Base-by-base conservation (phyloP, 345 rosid genomes). In the Limnanthes douglasii region DNA sequence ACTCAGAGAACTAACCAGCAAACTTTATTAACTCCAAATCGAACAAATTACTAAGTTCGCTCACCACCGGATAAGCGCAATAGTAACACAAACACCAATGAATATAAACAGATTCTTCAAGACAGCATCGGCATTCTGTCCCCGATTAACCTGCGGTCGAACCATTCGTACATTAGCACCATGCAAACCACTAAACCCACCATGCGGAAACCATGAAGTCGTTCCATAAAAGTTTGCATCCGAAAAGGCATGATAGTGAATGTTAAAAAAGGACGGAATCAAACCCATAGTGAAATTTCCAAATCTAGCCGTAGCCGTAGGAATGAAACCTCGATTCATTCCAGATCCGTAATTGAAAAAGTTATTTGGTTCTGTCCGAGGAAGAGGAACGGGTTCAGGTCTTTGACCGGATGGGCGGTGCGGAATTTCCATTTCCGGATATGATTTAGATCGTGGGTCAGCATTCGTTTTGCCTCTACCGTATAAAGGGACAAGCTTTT, bases 401-500 rank as follows among this genome's bases (percentile, higher is more conserved):
- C 96, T 70, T 37, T 71, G 94, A 22, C 96, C 96, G 0, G 83
- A 7, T 0, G 94, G 96, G 10, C 90, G 57, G 22, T 50, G 41
- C 0, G 94, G 99, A 20, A 85, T 71, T 16, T 73, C 65, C 16
- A 80, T 39, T 12, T 83, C 93, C 0, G 86, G 81, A 45, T 72
- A 81, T 4, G 72, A 67, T 34, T 85, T 85, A 0, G 75, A 62
- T 8, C 93, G 62, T 0, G 88, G 99, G 37, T 85, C 96, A 1
- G 71, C 47, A 33, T 65, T 79, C 15, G 66, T 59, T 58, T 78
- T 78, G 13, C 94, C 99, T 59, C 99, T 68, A 2, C 99, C 93
- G 6, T 90, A 85, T n/a, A 90, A 85, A 18, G 99, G 99, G 9
- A 90, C 88, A 18, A 90, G 64, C 45, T 81, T 90, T 15, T 75